phyloP scores from a whole-genome alignment of 208 protist species.

The Trypanosoma grayi region DNA sequence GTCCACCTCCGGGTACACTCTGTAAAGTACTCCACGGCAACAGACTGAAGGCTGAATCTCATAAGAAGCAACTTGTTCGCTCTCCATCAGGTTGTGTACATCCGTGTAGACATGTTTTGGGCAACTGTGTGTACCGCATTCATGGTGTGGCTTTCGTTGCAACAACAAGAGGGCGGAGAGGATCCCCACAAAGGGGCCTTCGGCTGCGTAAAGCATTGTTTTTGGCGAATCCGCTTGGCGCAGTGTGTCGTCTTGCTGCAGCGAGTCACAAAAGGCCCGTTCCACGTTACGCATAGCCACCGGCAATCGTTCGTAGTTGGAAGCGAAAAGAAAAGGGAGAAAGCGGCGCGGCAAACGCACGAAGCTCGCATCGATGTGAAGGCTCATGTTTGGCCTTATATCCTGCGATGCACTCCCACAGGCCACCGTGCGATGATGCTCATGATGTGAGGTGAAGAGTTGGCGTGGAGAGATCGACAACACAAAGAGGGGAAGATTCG shows the following conservation, averaged over 20 bases:
- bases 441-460: conserved; percentile 26
- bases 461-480: conserved; percentile 45
- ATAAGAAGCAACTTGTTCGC: background rate
- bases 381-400: background rate
- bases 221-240: background rate
- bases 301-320: conserved; percentile 51
- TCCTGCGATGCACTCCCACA: background rate
- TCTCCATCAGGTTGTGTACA: conserved; percentile 8
- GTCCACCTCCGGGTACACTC: background rate
- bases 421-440: conserved; percentile 31
- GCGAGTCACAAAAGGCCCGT: conserved; percentile 32
- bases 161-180: conserved; percentile 16
- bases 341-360: conserved; percentile 36
- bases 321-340: conserved; percentile 39
- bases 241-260: conserved; percentile 10
- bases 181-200: conserved; percentile 4
- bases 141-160: background rate
- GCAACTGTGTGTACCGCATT: background rate
- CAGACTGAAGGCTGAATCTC: background rate
- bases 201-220: background rate
- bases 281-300: conserved; percentile 44
- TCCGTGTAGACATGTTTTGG: background rate
- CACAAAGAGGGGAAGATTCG: conserved; percentile 29
- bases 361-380: conserved; percentile 42
- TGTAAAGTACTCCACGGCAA: conserved; percentile 15